Base-by-base conservation (phyloP, 805 yeast genomes). In the Ogataea pilisensis region DNA sequence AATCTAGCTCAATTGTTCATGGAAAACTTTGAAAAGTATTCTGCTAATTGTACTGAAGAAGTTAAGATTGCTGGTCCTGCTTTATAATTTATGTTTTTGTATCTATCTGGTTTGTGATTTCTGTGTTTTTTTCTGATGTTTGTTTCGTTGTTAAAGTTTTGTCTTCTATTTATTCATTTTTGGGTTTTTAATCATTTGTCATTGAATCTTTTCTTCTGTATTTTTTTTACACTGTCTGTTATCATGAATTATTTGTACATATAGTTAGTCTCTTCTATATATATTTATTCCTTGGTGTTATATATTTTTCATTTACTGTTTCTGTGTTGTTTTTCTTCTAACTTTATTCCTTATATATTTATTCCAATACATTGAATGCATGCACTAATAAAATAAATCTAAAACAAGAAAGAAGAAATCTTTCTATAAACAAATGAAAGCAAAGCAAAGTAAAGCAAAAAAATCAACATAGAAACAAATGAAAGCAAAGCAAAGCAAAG, bases 21-120 rank as follows among this genome's bases (percentile, higher is more conserved):
- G 58, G 89, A 86, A 65, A 91, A 91, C 76, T 91, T 91, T 64
- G 79, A 72, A 61, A 89, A 78, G 62, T 91, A 91, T 70, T 68
- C 86, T 57, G 78, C 80, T 58, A 85, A 79, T 58, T 88, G 95
- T 50, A 85, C 95, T 28, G 57, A 72, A 21, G 96, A 88, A 64
- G 97, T 91, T 41, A 70, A 83, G 58, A 86, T 93, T 58, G 98
- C 97, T 54, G 99, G 96, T 47, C 99, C 98, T 52, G 72, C 65
- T 50, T 55, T 72, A 44, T 72, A 64, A 58, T n/a, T 14, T 5
- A 14, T 5, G 5, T 28, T 36, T 9, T 28, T 22, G 7, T 22
- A 11, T 11, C 11, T 22, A 8, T 22, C 26, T 22, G 26, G 26
- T 22, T 22, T n/a, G n/a, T n/a, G n/a, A n/a, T n/a, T 12, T 18